Evolutionary conservation across 352 stramenopile genomes (phyloP).

Genomic region (Thalassiosira hispida): DNA sequence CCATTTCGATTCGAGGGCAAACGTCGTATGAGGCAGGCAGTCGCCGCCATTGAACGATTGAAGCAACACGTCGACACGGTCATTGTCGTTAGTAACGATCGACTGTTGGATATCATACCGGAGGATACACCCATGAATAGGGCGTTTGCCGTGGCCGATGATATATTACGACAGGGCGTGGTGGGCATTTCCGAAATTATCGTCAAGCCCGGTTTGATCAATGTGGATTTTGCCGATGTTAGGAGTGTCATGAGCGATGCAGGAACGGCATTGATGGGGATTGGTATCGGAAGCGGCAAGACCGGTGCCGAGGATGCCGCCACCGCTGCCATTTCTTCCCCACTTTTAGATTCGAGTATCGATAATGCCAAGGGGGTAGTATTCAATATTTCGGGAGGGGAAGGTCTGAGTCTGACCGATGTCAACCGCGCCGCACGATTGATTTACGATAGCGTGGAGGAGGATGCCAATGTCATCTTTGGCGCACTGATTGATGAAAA

Average conservation of each 20-base stretch:
- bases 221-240: constrained; percentile 96
- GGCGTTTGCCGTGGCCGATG: constrained; percentile 92
- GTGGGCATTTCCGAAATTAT: constrained; percentile 88
- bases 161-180: constrained; percentile 87
- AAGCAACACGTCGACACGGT: constrained; percentile 91
- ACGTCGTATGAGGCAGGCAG: constrained; percentile 92
- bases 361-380: constrained; percentile 81
- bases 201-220: constrained; percentile 91
- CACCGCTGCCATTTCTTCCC: constrained; percentile 77
- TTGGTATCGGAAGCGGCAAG: constrained; percentile 90
- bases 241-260: constrained; percentile 92
- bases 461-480: constrained; percentile 90
- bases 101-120: constrained; percentile 91
- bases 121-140: constrained; percentile 93
- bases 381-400: constrained; percentile 77
- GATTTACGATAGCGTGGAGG: constrained; percentile 87
- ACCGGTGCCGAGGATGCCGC: constrained; percentile 85
- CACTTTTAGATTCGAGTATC: constrained; percentile 76
- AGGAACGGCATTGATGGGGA: constrained; percentile 94
- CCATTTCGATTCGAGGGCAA: constrained; percentile 95
- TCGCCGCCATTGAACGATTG: constrained; percentile 91
- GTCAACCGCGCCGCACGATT: constrained; percentile 85
- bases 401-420: constrained; percentile 87
- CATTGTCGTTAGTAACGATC: constrained; percentile 97
- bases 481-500: constrained; percentile 81